Base-by-base conservation (phyloP, 768 basidiomycete species). In the Rickenella mellea region DNA sequence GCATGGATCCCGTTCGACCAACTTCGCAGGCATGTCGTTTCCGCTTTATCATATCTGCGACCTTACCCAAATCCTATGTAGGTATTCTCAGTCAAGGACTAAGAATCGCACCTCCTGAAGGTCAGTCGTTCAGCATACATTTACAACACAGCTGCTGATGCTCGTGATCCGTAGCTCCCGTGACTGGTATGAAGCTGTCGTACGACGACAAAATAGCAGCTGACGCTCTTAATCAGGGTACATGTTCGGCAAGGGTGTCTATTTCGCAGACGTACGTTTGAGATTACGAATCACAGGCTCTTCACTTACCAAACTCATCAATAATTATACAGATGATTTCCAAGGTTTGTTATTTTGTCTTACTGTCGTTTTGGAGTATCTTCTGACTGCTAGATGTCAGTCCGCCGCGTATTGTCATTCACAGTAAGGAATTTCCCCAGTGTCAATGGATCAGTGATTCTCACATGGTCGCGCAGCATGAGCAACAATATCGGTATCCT, bases 181-280 rank as follows among this genome's bases (percentile, higher is more conserved):
- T 70, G 20, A 70, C 67, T 48, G 73, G 71, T 52, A 37, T 25
- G 52, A 31, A 17, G 7, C 10, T 17, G 11, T 2, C 5, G 10
- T 36, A 19, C 24, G 11, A 22, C 33, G 11, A 17, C 30, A 8
- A 17, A 19, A 27, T 38, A 8, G 6, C 9, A 1, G 22, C 12
- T 27, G 27, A 2, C 11, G 19, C n/a, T 21, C 10, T 29, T 21
- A 2, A 24, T 15, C 33, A 56, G 63, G 65, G 2, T 76, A 76
- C 52, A 80, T 78, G 78, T 79, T 79, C 52, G 78, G 78, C 40
- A 78, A 79, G 56, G 78, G 75, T 32, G 73, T 77, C 27, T 78
- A 80, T 55, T 76, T 80, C 42, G 76, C 77, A 4, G 76, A 78
- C 57, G 74, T 75, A 47, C 53, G 71, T 51, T 10, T 21, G 27